Conservation (phyloP, 106 monocot species). For the Dioscorea dumetorum region DNA sequence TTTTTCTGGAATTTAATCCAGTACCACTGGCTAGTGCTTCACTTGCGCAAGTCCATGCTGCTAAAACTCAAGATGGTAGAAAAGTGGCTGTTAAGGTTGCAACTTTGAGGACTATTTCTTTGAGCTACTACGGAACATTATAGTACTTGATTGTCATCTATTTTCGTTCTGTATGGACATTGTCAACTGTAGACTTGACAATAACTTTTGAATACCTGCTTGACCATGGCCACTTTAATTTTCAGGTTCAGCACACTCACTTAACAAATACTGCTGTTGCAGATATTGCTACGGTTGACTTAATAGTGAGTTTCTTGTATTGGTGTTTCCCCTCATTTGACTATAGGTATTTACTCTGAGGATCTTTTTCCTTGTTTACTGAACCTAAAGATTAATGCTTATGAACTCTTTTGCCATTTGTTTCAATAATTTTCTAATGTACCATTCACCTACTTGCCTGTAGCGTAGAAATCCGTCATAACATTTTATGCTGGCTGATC, state of each 20-base stretch:
- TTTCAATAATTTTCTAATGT: too few relatives aligned
- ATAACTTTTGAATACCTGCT: constrained; percentile 1
- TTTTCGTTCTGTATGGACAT: too few relatives aligned
- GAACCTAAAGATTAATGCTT: background rate
- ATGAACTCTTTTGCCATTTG: too few relatives aligned
- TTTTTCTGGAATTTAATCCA: constrained; percentile 79
- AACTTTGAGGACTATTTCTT: background rate
- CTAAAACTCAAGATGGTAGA: constrained; percentile 67
- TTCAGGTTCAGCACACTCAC: constrained; percentile 87
- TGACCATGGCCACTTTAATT: constrained; percentile 2
- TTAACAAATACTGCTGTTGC: constrained; percentile 81
- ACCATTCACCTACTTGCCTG: too few relatives aligned
- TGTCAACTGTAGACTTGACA: too few relatives aligned
- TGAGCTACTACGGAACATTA: too few relatives aligned
- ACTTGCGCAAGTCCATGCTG: constrained; percentile 97
- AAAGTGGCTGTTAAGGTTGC: constrained; percentile 92
- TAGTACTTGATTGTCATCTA: too few relatives aligned
- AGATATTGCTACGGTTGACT: constrained; percentile 87
- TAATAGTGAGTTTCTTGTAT: constrained; percentile 75
- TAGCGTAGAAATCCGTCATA: too few relatives aligned
- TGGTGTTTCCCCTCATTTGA: constrained; percentile 92
- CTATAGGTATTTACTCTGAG: constrained; percentile 57
- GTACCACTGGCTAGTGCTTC: constrained; percentile 91
- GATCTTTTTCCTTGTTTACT: background rate
- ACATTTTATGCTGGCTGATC: too few relatives aligned